Conservation (phyloP, 148 eudicot species). For the Tetragonia tetragonoides region DNA sequence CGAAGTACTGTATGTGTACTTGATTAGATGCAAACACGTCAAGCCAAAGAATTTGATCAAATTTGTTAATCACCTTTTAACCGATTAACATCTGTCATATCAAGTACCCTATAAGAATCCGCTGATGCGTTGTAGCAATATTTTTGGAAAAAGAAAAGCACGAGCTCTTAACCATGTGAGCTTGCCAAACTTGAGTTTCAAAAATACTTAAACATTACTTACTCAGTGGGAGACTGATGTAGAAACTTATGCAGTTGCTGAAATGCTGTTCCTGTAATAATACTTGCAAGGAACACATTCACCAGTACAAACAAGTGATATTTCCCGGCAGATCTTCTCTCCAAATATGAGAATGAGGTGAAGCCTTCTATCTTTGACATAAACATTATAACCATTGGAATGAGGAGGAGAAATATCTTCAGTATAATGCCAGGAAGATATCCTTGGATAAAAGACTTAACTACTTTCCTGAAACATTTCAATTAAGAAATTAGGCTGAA, state of each 20-base stretch:
- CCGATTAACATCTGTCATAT: too few species aligned
- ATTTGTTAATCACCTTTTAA: too few species aligned
- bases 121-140: background rate
- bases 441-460: constrained; percentile 50
- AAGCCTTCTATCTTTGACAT: constrained; percentile 66
- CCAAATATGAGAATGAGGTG: constrained; percentile 45
- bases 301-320: constrained; percentile 56
- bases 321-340: constrained; percentile 54
- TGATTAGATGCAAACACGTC: too few species aligned
- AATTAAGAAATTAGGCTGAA: background rate
- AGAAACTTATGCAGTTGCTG: constrained; percentile 48
- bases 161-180: background rate
- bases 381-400: constrained; percentile 55
- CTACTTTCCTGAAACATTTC: constrained; percentile 35
- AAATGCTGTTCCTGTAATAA: constrained; percentile 58
- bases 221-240: constrained; percentile 55
- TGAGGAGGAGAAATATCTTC: constrained; percentile 54
- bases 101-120: background rate
- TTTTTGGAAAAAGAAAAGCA: background rate
- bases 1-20: too few species aligned
- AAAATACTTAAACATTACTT: constrained; percentile 17
- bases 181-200: background rate
- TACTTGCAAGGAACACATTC: constrained; percentile 63
- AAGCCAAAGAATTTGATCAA: too few species aligned
- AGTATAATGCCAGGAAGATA: constrained; percentile 57